Evolutionary conservation across 352 stramenopile species (phyloP).

Genomic region (Globisporangium ultimum): DNA sequence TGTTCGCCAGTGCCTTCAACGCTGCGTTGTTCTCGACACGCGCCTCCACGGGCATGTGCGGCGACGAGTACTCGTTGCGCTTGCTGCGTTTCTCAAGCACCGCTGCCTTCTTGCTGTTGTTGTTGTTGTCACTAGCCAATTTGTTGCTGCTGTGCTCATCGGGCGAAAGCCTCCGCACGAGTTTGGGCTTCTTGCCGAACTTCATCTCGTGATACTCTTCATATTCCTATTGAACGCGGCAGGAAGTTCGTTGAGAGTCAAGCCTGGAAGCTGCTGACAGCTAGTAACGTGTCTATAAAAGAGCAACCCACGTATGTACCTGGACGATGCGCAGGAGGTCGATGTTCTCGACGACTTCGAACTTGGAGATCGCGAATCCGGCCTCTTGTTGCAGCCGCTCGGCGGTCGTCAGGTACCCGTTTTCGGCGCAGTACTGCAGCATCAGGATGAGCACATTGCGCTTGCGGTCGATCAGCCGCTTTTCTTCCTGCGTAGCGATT

Average conservation of each 20-base stretch:
- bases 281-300: too few relatives aligned
- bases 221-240: conserved; percentile 63
- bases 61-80: conserved; percentile 74
- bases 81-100: conserved; percentile 58
- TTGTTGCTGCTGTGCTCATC: conserved; percentile 48
- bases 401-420: conserved; percentile 81
- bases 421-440: conserved; percentile 82
- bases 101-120: conserved; percentile 25
- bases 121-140: conserved; percentile 1
- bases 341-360: conserved; percentile 92
- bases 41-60: conserved; percentile 71
- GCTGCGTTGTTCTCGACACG: conserved; percentile 80
- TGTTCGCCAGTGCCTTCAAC: conserved; percentile 49
- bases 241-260: neutral
- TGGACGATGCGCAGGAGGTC: conserved; percentile 85
- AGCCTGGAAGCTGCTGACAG: neutral
- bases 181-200: conserved; percentile 86
- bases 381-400: conserved; percentile 87
- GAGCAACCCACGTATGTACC: too few relatives aligned
- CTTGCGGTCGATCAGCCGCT: conserved; percentile 80
- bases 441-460: conserved; percentile 86
- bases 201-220: conserved; percentile 92
- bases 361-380: conserved; percentile 82
- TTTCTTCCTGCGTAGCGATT: conserved; percentile 61
- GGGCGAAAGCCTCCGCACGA: conserved; percentile 63